phyloP scores from a whole-genome alignment of 2,329 filamentous ascomycete species.

The Penicillium sp. region DNA sequence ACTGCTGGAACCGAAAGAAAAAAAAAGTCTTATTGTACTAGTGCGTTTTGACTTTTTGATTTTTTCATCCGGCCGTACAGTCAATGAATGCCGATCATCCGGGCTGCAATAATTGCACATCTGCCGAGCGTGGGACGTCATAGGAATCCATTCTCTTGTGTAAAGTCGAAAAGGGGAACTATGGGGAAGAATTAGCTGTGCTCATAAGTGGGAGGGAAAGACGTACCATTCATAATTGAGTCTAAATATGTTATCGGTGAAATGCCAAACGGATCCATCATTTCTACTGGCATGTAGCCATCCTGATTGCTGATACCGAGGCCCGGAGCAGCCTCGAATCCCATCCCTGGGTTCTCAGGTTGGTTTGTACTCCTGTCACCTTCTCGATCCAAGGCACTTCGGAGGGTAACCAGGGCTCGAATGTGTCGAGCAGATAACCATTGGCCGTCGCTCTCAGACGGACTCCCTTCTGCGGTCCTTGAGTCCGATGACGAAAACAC shows the following conservation, averaged over 20 bases:
- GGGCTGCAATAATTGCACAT: background rate
- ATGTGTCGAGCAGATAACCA: slow-evolving; percentile 34
- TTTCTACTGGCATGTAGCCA: slow-evolving; percentile 10
- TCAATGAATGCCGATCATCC: background rate
- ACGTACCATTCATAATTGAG: slow-evolving; percentile 32
- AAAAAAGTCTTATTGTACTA: background rate
- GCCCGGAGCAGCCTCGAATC: background rate
- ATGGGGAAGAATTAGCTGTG: background rate
- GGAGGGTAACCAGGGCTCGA: slow-evolving; percentile 28
- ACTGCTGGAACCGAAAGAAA: background rate
- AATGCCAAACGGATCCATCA: slow-evolving; percentile 15
- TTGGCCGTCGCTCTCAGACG: slow-evolving; percentile 22
- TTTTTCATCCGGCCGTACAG: background rate
- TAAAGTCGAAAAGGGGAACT: slow-evolving; percentile 28
- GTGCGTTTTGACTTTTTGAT: background rate
- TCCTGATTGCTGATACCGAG: slow-evolving; percentile 1
- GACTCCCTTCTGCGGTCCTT: slow-evolving; percentile 2
- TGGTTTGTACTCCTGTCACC: slow-evolving; percentile 1
- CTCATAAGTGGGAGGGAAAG: too few relatives aligned
- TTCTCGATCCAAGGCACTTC: slow-evolving; percentile 16
- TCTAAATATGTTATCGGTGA: slow-evolving; percentile 31
- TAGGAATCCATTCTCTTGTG: slow-evolving; percentile 15
- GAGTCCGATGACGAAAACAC: slow-evolving; percentile 28
- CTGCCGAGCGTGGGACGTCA: background rate
- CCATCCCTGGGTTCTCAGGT: background rate